A percentile compares a stretch with the other conserved stretches of the same genome.
phyloP scores from a whole-genome alignment of 2,329 filamentous ascomycete genomes.

The Kalmusia sp. region DNA sequence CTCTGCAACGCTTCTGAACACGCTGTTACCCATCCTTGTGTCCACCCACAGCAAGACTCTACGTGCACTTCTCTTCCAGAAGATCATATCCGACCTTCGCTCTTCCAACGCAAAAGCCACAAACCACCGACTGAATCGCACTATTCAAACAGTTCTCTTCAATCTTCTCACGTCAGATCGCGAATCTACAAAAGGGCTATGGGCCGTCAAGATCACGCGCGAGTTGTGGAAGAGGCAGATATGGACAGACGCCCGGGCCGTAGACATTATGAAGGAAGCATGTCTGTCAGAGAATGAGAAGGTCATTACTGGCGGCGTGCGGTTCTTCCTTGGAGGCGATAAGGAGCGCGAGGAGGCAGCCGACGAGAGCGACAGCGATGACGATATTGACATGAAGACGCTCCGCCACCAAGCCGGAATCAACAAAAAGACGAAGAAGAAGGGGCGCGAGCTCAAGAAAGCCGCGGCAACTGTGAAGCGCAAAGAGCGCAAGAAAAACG shows the following conservation, averaged over 20 bases:
- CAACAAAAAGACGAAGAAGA: constrained; percentile 97
- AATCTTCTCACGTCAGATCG: constrained; percentile 89
- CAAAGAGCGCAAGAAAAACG: constrained; percentile 83
- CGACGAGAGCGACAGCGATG: constrained; percentile 81
- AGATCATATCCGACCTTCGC: constrained; percentile 90
- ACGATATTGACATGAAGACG: constrained; percentile 76
- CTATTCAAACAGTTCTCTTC: constrained; percentile 90
- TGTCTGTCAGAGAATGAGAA: constrained; percentile 90
- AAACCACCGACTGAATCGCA: constrained; percentile 92
- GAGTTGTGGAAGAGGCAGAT: constrained; percentile 97
- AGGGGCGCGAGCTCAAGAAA: constrained; percentile 77
- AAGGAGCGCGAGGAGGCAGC: constrained; percentile 88
- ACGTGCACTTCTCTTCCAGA: constrained; percentile 81
- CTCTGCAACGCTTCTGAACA: constrained; percentile 80
- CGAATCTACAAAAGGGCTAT: constrained; percentile 83
- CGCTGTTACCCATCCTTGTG: constrained; percentile 92
- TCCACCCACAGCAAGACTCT: constrained; percentile 91
- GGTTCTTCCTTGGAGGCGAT: constrained; percentile 95
- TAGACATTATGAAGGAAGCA: constrained; percentile 98
- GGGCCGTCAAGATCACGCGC: constrained; percentile 93
- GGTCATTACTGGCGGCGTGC: constrained; percentile 83
- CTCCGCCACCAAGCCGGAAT: constrained; percentile 86
- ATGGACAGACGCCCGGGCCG: constrained; percentile 92
- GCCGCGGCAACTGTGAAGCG: constrained; percentile 82
- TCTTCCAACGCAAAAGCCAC: constrained; percentile 85